Evolutionary conservation across 1,284 basidiomycete genomes (phyloP).

Genomic region (Trichosporon ovoides): DNA sequence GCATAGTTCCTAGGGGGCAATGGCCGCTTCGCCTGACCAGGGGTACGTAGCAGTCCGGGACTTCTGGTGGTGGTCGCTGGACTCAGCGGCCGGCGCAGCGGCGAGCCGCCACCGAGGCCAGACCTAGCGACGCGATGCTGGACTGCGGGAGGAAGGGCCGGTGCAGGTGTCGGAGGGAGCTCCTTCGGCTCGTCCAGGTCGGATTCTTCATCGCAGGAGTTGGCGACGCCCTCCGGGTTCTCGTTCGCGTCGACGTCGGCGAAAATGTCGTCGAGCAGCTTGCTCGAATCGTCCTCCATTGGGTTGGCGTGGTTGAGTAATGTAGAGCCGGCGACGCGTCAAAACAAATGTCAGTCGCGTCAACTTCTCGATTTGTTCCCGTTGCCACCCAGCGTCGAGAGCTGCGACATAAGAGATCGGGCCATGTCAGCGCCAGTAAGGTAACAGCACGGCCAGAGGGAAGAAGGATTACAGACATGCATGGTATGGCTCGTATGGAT

Average conservation of each 20-base stretch:
- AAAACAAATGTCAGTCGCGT: slow-evolving; percentile 6
- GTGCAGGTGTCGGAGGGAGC: slow-evolving; percentile 6
- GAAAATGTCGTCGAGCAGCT: slow-evolving; percentile 21
- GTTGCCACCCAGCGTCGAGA: slow-evolving; percentile 5
- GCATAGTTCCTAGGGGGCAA: not conserved
- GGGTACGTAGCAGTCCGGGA: not conserved
- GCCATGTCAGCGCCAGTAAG: no score
- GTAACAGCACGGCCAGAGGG: no score
- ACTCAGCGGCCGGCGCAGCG: not conserved
- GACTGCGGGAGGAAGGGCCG: not conserved
- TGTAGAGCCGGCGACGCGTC: slow-evolving; percentile 1
- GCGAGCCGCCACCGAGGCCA: not conserved
- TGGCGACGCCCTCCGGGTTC: slow-evolving; percentile 9
- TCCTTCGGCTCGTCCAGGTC: slow-evolving; percentile 19
- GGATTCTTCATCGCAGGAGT: slow-evolving; percentile 22
- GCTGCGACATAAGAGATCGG: no score
- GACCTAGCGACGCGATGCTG: not conserved
- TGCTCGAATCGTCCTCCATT: slow-evolving; percentile 6
- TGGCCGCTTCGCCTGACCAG: not conserved
- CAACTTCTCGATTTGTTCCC: not conserved
- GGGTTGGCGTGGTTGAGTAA: slow-evolving; percentile 14
- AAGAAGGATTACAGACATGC: not conserved
- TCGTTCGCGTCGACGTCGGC: slow-evolving; percentile 17
- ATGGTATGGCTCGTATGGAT: not conserved
- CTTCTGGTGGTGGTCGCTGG: slow-evolving; percentile 12